These are phyloP conservation scores for Chimonanthus salicifolius DNA, from an alignment of 164 flowering plant genomes.

Conservation along the genomic window DNA sequence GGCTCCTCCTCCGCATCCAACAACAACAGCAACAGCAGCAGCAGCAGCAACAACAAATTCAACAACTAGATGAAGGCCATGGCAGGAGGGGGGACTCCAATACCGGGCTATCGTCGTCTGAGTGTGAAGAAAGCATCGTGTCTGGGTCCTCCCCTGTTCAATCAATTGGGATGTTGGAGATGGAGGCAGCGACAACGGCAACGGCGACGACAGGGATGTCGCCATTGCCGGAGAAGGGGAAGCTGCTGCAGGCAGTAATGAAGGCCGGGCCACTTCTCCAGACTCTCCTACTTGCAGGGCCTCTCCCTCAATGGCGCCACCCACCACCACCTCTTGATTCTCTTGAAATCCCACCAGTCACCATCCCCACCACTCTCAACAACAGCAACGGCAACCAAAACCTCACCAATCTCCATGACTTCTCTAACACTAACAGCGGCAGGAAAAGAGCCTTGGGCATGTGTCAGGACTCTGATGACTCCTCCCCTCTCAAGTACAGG, in stretches of 20 bases:
- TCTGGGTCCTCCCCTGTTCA: slow-evolving; percentile 39
- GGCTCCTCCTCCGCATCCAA: slow-evolving; percentile 36
- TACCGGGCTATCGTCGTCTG: slow-evolving; percentile 62
- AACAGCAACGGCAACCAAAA: slow-evolving; percentile 16
- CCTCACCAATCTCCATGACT: slow-evolving; percentile 2
- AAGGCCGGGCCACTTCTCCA: slow-evolving; percentile 96
- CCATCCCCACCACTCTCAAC: slow-evolving; percentile 32
- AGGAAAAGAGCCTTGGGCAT: slow-evolving; percentile 33
- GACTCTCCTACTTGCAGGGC: slow-evolving; percentile 83
- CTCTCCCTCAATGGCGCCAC: slow-evolving; percentile 90
- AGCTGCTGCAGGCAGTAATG: slow-evolving; percentile 85
- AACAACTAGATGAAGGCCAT: background rate
- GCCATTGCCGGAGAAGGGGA: slow-evolving; percentile 90
- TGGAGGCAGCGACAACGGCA: slow-evolving; percentile 17
- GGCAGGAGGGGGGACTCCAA: slow-evolving; percentile 32
- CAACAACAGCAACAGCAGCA: slow-evolving; percentile 35
- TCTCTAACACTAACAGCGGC: slow-evolving; percentile 13
- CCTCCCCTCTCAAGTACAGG: slow-evolving; percentile 39
- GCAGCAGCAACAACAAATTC: slow-evolving; percentile 10
- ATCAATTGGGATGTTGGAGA: slow-evolving; percentile 23
- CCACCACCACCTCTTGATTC: slow-evolving; percentile 88
- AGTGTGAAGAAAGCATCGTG: slow-evolving; percentile 81
- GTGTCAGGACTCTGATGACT: slow-evolving; percentile 35
- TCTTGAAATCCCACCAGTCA: slow-evolving; percentile 78
- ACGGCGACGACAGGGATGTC: slow-evolving; percentile 7